phyloP scores from a whole-genome alignment of 1,284 basidiomycete genomes.

The Malassezia nana region DNA sequence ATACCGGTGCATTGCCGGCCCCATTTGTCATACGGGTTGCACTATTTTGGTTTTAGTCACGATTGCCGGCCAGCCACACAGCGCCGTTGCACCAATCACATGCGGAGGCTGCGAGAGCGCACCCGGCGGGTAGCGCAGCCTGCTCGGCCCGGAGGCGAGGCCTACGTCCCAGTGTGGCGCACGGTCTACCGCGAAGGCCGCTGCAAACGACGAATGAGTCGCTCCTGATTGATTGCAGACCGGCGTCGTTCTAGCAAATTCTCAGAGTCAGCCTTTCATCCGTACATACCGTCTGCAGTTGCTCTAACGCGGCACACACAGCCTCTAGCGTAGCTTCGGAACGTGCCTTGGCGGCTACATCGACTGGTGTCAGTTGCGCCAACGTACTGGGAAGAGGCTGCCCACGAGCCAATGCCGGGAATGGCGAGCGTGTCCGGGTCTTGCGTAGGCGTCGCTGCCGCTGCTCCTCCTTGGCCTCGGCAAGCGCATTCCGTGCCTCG shows the following conservation, averaged over 20 bases:
- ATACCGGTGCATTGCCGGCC: background rate
- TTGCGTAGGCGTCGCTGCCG: slow-evolving; percentile 9
- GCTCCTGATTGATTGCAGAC: slow-evolving; percentile 7
- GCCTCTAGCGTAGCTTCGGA: background rate
- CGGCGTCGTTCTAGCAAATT: slow-evolving; percentile 1
- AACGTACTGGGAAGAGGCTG: slow-evolving; percentile 7
- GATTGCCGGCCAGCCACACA: background rate
- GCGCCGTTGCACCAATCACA: background rate
- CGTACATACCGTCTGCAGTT: slow-evolving; percentile 3
- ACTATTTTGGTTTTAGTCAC: background rate
- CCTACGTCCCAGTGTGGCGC: too few species aligned
- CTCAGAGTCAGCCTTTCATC: background rate
- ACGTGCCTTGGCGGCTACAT: slow-evolving; percentile 7
- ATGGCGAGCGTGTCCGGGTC: slow-evolving; percentile 1
- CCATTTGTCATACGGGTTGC: background rate
- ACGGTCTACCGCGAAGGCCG: background rate
- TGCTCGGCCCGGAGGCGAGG: too few species aligned
- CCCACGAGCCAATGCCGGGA: slow-evolving; percentile 2
- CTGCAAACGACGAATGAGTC: slow-evolving; percentile 6
- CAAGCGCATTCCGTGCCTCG: slow-evolving; percentile 3
- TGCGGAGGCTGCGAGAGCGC: background rate
- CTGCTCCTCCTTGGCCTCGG: slow-evolving; percentile 11
- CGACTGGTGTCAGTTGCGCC: background rate
- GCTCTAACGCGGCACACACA: slow-evolving; percentile 1
- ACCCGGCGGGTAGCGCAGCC: too few species aligned